These are phyloP conservation scores for Thymus quinquecostatus DNA, from an alignment of 257 asterid genomes.

Conservation along the genomic window DNA sequence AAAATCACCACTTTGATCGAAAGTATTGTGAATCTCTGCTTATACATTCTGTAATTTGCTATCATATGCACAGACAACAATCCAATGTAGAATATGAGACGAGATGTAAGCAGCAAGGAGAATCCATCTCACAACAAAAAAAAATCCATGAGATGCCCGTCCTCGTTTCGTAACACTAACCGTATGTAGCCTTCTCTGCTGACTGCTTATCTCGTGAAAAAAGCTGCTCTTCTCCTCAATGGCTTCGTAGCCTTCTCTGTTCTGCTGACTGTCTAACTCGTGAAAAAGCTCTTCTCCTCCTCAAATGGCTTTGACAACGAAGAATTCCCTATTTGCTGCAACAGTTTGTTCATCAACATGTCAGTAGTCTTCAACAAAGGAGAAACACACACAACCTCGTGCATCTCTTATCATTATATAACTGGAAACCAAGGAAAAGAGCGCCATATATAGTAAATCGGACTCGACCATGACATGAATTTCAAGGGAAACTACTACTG, in stretches of 20 bases:
- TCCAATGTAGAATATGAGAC: neutral
- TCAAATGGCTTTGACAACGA: constrained; percentile 50
- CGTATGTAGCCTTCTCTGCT: too few relatives aligned
- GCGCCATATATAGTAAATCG: neutral
- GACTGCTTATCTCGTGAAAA: constrained; percentile 27
- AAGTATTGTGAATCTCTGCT: neutral
- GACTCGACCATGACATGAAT: too few relatives aligned
- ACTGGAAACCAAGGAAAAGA: too few relatives aligned
- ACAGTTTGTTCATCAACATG: neutral
- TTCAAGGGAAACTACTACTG: too few relatives aligned
- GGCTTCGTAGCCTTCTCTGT: constrained; percentile 29
- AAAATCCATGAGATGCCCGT: neutral
- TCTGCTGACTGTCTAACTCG: constrained; percentile 27
- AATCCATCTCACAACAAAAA: constrained; percentile 23
- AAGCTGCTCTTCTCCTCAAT: constrained; percentile 33
- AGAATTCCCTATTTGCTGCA: constrained; percentile 66
- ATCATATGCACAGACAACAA: constrained; percentile 1
- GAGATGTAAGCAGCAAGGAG: neutral
- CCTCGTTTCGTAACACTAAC: neutral
- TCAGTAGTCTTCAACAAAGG: constrained; percentile 9
- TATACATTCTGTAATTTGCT: neutral
- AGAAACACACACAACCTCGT: neutral
- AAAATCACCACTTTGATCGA: neutral
- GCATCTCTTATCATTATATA: neutral
- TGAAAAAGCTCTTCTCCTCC: constrained; percentile 39